Evolutionary conservation across 495 filamentous ascomycete genomes (phyloP).

Genomic region (Platismatia glauca): DNA sequence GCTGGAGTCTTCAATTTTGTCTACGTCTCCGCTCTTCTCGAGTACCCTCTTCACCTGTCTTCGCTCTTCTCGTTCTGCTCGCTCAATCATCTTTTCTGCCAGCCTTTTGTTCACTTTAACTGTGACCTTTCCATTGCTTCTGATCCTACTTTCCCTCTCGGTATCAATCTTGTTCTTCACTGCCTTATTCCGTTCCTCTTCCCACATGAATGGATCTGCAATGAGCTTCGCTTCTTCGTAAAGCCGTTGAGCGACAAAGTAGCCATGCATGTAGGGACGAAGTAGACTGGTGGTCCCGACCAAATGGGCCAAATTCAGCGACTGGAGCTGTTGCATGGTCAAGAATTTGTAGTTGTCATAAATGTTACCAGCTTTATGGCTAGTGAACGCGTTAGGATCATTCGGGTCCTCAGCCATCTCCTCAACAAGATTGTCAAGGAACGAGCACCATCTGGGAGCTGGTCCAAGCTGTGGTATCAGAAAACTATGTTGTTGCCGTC

Average conservation of each 20-base stretch:
- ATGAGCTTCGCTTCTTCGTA: conserved; percentile 94
- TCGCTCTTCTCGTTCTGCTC: conserved; percentile 71
- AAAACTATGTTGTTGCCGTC: conserved; percentile 84
- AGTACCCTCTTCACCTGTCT: conserved; percentile 51
- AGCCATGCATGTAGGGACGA: conserved; percentile 96
- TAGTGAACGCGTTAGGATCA: conserved; percentile 56
- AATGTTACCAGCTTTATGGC: conserved; percentile 51
- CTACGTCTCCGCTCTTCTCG: conserved; percentile 46
- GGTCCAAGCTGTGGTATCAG: conserved; percentile 91
- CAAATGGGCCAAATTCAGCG: conserved; percentile 74
- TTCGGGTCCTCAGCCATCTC: conserved; percentile 85
- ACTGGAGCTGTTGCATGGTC: conserved; percentile 69
- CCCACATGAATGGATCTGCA: conserved; percentile 82
- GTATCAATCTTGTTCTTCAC: conserved; percentile 90
- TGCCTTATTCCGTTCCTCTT: conserved; percentile 77
- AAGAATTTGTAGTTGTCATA: conserved; percentile 99
- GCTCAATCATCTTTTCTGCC: conserved; percentile 70
- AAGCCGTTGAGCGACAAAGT: conserved; percentile 84
- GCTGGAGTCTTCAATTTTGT: conserved; percentile 27
- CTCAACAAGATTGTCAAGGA: conserved; percentile 94
- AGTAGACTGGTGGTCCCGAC: conserved; percentile 79
- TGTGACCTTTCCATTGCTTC: conserved; percentile 84
- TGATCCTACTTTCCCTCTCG: conserved; percentile 82
- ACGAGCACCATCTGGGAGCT: conserved; percentile 89
- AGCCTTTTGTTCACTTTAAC: conserved; percentile 80